Evolutionary conservation across 2,329 filamentous ascomycete species (phyloP), one percentile per base, ranked within the genome.

Genomic region (Trichophyton schoenleinii): DNA sequence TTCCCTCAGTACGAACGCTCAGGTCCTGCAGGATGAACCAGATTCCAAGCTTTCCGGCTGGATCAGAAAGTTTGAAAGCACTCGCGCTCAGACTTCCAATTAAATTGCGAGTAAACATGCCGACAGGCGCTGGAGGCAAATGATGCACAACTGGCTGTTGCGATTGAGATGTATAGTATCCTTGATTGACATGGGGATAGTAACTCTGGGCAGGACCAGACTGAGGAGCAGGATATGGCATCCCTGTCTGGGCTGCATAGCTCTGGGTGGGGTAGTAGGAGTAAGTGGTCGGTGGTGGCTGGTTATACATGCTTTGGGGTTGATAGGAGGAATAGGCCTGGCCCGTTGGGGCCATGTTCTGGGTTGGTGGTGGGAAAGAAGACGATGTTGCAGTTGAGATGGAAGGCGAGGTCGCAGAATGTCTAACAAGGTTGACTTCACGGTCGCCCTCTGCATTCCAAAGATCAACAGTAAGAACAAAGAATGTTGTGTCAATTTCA

Each of bases 11-110:
- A 53, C 94, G 83, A 36, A 99, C 92, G 68, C 91, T 96, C 49
- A 99, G 79, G 75, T 99, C 94, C 72, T 96, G 92, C 60, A 97
- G 79, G 53, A 99, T 88, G 69, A 99, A 99, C 92, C 92, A 99
- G 65, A 96, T 91, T 1, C 92, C 92, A 58, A 89, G 84, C 71
- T 89, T 88, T 66, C 89, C 87, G 15, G 88, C 79, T 0, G 85
- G 83, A 67, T 97, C 91, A 1, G 83, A 86, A 60, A 97, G 80
- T 36, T 87, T 84, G 70, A 91, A 92, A 1, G 92, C 92, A 69
- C 91, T 96, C 36, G 91, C 91, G 4, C 89, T 87, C 59, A 96
- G 79, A 72, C 89, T 95, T 1, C 94, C 94, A 65, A 99, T 97
- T 8, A 99, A 81, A 70, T 97, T 99, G 59, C 92, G 81, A 0